These are phyloP conservation scores for Helotiales sp. DNA, from an alignment of 2,329 filamentous ascomycete species.

Conservation along the genomic window DNA sequence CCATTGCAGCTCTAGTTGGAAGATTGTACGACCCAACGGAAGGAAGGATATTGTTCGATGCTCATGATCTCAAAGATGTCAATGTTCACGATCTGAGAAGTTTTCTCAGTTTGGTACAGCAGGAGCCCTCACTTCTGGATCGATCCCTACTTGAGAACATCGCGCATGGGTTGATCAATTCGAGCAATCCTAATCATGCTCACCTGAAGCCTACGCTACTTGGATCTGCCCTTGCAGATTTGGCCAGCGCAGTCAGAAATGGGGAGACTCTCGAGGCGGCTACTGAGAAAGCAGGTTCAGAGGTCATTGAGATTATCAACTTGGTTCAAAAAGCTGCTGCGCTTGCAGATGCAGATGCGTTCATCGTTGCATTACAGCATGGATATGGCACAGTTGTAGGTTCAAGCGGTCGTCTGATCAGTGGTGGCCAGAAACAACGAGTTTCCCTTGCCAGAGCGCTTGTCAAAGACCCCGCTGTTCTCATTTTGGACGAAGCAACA, in stretches of 20 bases:
- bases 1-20: slow-evolving; percentile 58
- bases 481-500: slow-evolving; percentile 67
- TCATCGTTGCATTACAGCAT: slow-evolving; percentile 15
- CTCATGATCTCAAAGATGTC: slow-evolving; percentile 25
- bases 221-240: slow-evolving; percentile 52
- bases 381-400: slow-evolving; percentile 34
- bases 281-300: background rate
- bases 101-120: slow-evolving; percentile 58
- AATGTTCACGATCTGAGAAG: slow-evolving; percentile 41
- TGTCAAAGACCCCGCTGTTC: slow-evolving; percentile 59
- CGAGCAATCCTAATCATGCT: slow-evolving; percentile 55
- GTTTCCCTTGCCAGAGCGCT: slow-evolving; percentile 71
- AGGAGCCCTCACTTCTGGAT: slow-evolving; percentile 59
- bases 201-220: slow-evolving; percentile 47
- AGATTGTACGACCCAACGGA: slow-evolving; percentile 61
- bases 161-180: slow-evolving; percentile 47
- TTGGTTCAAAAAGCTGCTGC: slow-evolving; percentile 52
- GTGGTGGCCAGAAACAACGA: slow-evolving; percentile 80
- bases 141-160: slow-evolving; percentile 48
- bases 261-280: slow-evolving; percentile 46
- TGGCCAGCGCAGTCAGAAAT: slow-evolving; percentile 57
- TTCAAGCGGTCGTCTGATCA: slow-evolving; percentile 55
- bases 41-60: slow-evolving; percentile 31
- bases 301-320: slow-evolving; percentile 42
- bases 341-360: slow-evolving; percentile 50